Conservation (phyloP, 2,329 filamentous ascomycete genomes). For the Epichloe elymi region DNA sequence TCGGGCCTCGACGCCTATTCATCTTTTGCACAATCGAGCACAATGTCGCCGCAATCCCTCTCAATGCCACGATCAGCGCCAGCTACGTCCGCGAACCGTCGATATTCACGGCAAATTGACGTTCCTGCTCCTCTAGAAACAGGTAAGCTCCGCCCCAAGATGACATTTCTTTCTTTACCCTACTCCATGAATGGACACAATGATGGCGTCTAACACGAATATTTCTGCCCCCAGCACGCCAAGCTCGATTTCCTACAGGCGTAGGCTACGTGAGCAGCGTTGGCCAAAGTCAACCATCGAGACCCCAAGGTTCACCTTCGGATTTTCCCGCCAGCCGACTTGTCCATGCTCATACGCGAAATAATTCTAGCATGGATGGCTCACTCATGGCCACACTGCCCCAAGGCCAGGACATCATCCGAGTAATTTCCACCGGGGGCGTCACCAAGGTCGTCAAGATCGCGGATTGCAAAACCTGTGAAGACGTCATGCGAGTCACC, state of each 20-base stretch:
- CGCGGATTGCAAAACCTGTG: slow-evolving; percentile 77
- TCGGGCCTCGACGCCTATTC: slow-evolving; percentile 58
- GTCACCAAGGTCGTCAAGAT: slow-evolving; percentile 91
- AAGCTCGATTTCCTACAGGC: slow-evolving; percentile 44
- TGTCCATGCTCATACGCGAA: slow-evolving; percentile 58
- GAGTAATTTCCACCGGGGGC: slow-evolving; percentile 84
- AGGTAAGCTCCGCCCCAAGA: slow-evolving; percentile 28
- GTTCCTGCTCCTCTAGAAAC: slow-evolving; percentile 27
- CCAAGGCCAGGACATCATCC: slow-evolving; percentile 75
- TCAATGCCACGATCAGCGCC: slow-evolving; percentile 38
- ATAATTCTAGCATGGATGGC: slow-evolving; percentile 73
- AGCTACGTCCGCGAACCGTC: slow-evolving; percentile 33
- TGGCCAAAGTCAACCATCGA: slow-evolving; percentile 25
- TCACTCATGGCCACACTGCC: slow-evolving; percentile 78
- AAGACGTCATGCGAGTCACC: slow-evolving; percentile 84
- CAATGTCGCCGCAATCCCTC: slow-evolving; percentile 39
- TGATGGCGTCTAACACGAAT: slow-evolving; percentile 22
- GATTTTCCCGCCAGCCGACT: slow-evolving; percentile 51
- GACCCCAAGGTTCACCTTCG: slow-evolving; percentile 20
- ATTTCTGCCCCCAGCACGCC: slow-evolving; percentile 33
- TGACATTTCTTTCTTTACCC: slow-evolving; percentile 27
- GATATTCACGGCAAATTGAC: slow-evolving; percentile 52
- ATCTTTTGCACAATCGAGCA: slow-evolving; percentile 21
- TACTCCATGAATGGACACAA: slow-evolving; percentile 43
- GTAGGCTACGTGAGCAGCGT: slow-evolving; percentile 33